These are phyloP conservation scores for Arctium lappa DNA, from an alignment of 129 eudicot genomes.

Conservation along the genomic window DNA sequence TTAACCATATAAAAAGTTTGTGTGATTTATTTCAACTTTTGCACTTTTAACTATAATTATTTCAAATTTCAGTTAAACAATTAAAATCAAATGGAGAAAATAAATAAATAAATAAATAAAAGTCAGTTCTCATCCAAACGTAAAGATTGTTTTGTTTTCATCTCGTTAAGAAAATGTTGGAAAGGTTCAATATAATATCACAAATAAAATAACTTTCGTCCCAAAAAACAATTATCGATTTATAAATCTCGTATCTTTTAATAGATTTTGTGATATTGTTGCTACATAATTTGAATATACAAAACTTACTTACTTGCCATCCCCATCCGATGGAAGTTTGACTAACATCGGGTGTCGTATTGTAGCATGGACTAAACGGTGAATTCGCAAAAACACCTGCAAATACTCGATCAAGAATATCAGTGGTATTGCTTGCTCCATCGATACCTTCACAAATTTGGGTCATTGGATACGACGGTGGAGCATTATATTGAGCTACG, in stretches of 20 bases:
- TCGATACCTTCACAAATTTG: slow-evolving; percentile 59
- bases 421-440: slow-evolving; percentile 38
- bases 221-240: too few relatives aligned
- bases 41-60: neutral
- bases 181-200: too few relatives aligned
- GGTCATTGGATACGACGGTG: slow-evolving; percentile 48
- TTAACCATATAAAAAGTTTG: neutral
- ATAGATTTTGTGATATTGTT: too few relatives aligned
- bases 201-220: too few relatives aligned
- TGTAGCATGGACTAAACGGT: slow-evolving; percentile 26
- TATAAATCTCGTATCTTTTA: too few relatives aligned
- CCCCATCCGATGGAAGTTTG: slow-evolving; percentile 47
- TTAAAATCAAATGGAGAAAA: too few relatives aligned
- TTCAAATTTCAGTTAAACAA: neutral
- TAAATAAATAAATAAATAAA: too few relatives aligned
- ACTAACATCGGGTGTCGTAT: neutral
- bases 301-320: slow-evolving; percentile 62
- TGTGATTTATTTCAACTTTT: neutral
- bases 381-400: slow-evolving; percentile 43
- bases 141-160: too few relatives aligned
- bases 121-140: too few relatives aligned
- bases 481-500: slow-evolving; percentile 60
- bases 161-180: too few relatives aligned
- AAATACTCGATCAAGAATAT: slow-evolving; percentile 51
- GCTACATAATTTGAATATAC: too few relatives aligned